phyloP scores from a whole-genome alignment of 2,329 filamentous ascomycete species.

The Biscogniauxia marginata region DNA sequence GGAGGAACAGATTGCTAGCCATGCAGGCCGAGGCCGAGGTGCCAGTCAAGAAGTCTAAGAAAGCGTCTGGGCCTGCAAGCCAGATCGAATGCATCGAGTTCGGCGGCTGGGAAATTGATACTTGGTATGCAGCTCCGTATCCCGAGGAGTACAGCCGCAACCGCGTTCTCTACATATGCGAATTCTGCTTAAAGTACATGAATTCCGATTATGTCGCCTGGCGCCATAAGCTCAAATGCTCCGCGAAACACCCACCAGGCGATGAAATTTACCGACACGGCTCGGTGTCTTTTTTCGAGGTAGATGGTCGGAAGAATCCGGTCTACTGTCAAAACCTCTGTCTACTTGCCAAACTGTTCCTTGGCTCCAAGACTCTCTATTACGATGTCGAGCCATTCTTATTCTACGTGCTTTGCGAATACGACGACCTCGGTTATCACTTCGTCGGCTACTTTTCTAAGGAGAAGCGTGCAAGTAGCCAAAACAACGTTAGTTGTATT shows the following conservation, averaged over 20 bases:
- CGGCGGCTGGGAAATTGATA: slow-evolving; percentile 96
- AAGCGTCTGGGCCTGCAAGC: slow-evolving; percentile 81
- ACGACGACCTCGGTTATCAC: slow-evolving; percentile 87
- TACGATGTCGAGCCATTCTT: slow-evolving; percentile 97
- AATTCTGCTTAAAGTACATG: slow-evolving; percentile 99
- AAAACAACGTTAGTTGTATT: slow-evolving; percentile 98
- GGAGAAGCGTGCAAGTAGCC: slow-evolving; percentile 89
- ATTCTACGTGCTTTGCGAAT: slow-evolving; percentile 96
- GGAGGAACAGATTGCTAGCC: slow-evolving; percentile 64
- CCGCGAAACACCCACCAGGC: slow-evolving; percentile 92
- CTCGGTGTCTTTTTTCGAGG: slow-evolving; percentile 93
- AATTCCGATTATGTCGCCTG: slow-evolving; percentile 98
- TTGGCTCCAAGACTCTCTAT: slow-evolving; percentile 98
- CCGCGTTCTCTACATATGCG: slow-evolving; percentile 95
- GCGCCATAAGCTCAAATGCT: slow-evolving; percentile 96
- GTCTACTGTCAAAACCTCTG: slow-evolving; percentile 99
- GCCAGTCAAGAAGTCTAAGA: slow-evolving; percentile 65
- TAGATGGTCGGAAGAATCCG: slow-evolving; percentile 93
- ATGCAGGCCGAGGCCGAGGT: slow-evolving; percentile 64
- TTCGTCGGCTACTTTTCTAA: slow-evolving; percentile 99
- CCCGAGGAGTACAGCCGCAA: slow-evolving; percentile 98
- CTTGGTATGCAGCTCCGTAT: slow-evolving; percentile 97
- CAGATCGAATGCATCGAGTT: slow-evolving; percentile 99
- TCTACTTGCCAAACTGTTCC: slow-evolving; percentile 89
- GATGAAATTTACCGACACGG: slow-evolving; percentile 96